A percentile compares a stretch with the other conserved stretches of the same genome.
phyloP scores from a whole-genome alignment of 352 stramenopile species.

The Paralagenidium karlingii region DNA sequence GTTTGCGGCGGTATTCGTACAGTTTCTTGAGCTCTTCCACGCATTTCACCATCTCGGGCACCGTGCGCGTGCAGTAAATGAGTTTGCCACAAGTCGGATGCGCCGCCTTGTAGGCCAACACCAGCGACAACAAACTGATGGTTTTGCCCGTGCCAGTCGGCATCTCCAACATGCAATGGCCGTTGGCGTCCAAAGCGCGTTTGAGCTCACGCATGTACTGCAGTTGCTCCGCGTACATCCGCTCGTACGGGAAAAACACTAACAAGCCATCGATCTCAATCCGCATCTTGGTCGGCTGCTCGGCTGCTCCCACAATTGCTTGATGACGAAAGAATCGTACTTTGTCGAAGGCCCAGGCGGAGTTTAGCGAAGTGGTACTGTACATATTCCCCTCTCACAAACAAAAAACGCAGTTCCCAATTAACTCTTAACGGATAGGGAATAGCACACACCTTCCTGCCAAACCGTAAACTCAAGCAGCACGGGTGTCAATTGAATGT shows the following conservation, averaged over 20 bases:
- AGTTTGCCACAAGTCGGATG: conserved; percentile 95
- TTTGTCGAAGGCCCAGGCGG: too few species aligned
- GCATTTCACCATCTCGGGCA: conserved; percentile 98
- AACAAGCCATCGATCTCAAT: conserved; percentile 94
- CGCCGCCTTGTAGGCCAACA: conserved; percentile 91
- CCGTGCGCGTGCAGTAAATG: conserved; percentile 99
- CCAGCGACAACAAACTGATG: conserved; percentile 93
- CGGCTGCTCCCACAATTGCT: background rate
- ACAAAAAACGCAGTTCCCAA: too few species aligned
- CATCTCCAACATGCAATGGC: conserved; percentile 98
- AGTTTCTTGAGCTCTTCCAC: conserved; percentile 97
- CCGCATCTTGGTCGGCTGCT: conserved; percentile 50
- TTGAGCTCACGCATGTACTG: conserved; percentile 99
- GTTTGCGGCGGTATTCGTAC: conserved; percentile 58
- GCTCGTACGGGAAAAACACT: conserved; percentile 96
- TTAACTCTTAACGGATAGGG: too few species aligned
- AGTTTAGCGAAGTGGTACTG: too few species aligned
- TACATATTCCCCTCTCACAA: too few species aligned
- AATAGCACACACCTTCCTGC: too few species aligned
- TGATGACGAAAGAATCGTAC: too few species aligned
- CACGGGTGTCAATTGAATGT: too few species aligned
- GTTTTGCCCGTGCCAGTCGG: conserved; percentile 98
- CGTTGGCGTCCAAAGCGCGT: conserved; percentile 92
- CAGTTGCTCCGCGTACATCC: conserved; percentile 98
- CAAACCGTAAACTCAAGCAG: too few species aligned